Evolutionary conservation across 2,329 filamentous ascomycete species (phyloP).

Genomic region (Alternaria novae-zelandiae): DNA sequence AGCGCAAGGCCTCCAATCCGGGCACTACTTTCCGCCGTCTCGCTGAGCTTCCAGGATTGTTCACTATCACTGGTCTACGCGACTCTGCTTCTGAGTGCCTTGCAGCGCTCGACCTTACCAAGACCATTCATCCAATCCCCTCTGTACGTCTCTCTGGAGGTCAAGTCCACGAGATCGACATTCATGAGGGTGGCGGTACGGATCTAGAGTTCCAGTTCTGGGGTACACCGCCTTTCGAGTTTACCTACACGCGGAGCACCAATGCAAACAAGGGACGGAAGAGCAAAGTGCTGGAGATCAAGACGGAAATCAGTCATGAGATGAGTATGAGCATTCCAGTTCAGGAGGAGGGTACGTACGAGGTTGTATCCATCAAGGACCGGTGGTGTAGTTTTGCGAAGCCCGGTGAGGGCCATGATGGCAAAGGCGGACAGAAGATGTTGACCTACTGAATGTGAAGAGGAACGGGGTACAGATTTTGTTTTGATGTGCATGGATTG

Average conservation of each 20-base stretch:
- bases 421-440: slow-evolving; percentile 47
- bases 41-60: slow-evolving; percentile 87
- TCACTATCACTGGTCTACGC: slow-evolving; percentile 83
- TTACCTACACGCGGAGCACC: slow-evolving; percentile 91
- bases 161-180: slow-evolving; percentile 80
- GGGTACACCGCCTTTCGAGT: slow-evolving; percentile 95
- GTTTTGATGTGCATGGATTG: not conserved
- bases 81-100: slow-evolving; percentile 90
- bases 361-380: slow-evolving; percentile 96
- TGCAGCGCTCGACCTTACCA: slow-evolving; percentile 76
- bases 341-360: slow-evolving; percentile 94
- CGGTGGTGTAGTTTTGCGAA: slow-evolving; percentile 88
- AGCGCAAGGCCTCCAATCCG: slow-evolving; percentile 78
- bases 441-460: slow-evolving; percentile 40
- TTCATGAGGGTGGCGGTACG: slow-evolving; percentile 94
- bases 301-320: slow-evolving; percentile 84
- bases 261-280: slow-evolving; percentile 72
- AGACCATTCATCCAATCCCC: slow-evolving; percentile 89
- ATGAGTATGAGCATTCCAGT: slow-evolving; percentile 81
- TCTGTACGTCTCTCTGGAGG: slow-evolving; percentile 90
- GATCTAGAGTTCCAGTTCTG: slow-evolving; percentile 95
- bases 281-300: slow-evolving; percentile 80
- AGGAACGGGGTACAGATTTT: not conserved
- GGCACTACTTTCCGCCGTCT: slow-evolving; percentile 90
- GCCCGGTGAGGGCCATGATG: slow-evolving; percentile 57